These are phyloP conservation scores for Volvox carteri DNA, from an alignment of 163 green algal species.

Conservation along the genomic window DNA sequence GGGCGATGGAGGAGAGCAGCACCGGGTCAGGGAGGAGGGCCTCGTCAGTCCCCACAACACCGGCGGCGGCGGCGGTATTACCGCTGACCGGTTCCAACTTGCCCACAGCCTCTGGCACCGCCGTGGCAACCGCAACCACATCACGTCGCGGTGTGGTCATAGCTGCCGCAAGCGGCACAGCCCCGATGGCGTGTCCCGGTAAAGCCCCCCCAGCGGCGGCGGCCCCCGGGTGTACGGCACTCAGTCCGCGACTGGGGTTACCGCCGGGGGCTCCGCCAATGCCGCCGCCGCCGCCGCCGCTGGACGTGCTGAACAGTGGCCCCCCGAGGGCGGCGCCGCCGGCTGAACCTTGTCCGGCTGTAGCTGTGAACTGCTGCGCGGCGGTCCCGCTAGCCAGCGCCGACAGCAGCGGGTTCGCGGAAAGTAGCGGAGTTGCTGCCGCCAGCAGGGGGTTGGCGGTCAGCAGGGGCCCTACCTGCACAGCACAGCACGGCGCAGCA, in stretches of 20 bases:
- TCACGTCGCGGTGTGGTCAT: background rate
- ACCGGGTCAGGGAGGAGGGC: background rate
- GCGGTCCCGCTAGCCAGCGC: slow-evolving; percentile 18
- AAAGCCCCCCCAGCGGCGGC: too few species aligned
- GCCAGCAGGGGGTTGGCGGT: background rate
- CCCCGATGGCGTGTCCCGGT: background rate
- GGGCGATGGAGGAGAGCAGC: slow-evolving; percentile 21
- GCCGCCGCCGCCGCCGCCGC: background rate
- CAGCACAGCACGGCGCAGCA: too few species aligned
- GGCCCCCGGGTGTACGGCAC: too few species aligned
- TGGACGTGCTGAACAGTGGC: background rate
- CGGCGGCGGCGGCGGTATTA: background rate
- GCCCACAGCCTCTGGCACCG: too few species aligned
- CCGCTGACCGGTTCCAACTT: background rate
- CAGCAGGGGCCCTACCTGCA: background rate
- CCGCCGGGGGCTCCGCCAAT: too few species aligned
- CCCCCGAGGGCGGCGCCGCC: background rate
- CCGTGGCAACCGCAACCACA: background rate
- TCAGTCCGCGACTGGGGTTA: background rate
- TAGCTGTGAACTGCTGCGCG: background rate
- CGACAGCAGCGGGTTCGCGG: background rate
- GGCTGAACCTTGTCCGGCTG: background rate
- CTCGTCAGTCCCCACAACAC: background rate
- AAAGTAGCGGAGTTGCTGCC: background rate
- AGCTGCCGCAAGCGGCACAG: background rate